Evolutionary conservation across 768 basidiomycete genomes (phyloP), one percentile per base, ranked within the genome.

Genomic region (Russula virescens): DNA sequence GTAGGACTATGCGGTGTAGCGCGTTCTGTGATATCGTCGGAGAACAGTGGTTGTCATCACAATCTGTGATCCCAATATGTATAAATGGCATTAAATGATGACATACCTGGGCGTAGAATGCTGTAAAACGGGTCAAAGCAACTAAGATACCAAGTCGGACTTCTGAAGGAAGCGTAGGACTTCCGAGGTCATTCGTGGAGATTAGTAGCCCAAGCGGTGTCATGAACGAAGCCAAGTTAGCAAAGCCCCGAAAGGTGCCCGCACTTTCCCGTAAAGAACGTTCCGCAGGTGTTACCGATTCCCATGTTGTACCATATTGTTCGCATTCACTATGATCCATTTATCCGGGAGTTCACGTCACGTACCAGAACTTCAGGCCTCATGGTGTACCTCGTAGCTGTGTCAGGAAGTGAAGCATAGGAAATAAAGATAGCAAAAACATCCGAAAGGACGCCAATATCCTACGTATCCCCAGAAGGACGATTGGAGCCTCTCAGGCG

Each of bases 401-500:
- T 53, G 43, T 19, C 5, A 46, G 38, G 6, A 38, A 31, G 26
- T 19, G 18, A 26, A 11, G 13, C 21, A 35, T 19, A 35, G 5
- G 25, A 28, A 52, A 38, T n/a, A 28, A 51, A 40, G 19, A 8
- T 34, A 13, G 28, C 14, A 23, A 38, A 34, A 51, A 38, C 49
- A 16, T 21, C 26, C 34, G 38, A 25, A 34, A 34, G 34, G 34
- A 47, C 1, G 4, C 34, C 35, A 21, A 35, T 28, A 13, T 51
- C 59, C 34, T 58, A 45, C n/a, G n/a, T 52, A 52, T 46, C 43
- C 35, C 55, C 61, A 52, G 50, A 62, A 52, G 34, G 43, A 11
- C 5, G 42, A 34, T 19, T 13, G 23, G 35, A 26, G 43, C 26
- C 50, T 19, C 23, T 52, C 45, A 53, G 46, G 25, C 26, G 45